These are phyloP conservation scores for Trifolium pratense DNA, from an alignment of 306 rosid genomes.

Conservation along the genomic window DNA sequence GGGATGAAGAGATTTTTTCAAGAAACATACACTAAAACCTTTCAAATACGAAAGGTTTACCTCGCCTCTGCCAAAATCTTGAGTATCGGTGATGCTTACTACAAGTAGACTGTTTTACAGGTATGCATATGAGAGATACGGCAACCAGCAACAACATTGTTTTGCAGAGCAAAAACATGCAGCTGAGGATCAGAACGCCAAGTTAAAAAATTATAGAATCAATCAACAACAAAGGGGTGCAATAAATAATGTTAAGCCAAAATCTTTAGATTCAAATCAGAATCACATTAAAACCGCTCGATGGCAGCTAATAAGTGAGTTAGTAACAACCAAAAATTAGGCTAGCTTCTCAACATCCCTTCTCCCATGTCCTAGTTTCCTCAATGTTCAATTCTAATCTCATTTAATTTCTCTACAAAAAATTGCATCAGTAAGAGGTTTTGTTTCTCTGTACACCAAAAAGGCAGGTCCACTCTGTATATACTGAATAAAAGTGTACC, in stretches of 20 bases:
- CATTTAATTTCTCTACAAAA: conserved; percentile 54
- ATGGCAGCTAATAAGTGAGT: conserved; percentile 28
- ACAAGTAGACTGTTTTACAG: too few species aligned
- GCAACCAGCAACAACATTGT: too few species aligned
- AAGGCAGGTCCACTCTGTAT: conserved; percentile 56
- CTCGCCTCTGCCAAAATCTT: too few species aligned
- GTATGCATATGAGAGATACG: too few species aligned
- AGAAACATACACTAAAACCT: too few species aligned
- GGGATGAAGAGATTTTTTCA: too few species aligned
- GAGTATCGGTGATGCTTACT: too few species aligned
- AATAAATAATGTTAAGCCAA: neutral
- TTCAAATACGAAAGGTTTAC: too few species aligned
- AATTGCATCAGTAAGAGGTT: conserved; percentile 40
- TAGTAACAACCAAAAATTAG: conserved; percentile 42
- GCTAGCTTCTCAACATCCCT: conserved; percentile 28
- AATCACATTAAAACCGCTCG: neutral
- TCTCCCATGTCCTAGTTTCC: conserved; percentile 11
- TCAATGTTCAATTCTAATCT: conserved; percentile 44
- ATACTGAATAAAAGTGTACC: conserved; percentile 34
- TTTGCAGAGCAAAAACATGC: neutral
- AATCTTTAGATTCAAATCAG: neutral
- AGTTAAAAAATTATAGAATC: neutral
- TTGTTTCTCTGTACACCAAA: conserved; percentile 64
- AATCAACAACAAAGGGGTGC: neutral
- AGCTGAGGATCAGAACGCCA: neutral